phyloP scores from a whole-genome alignment of 2,329 filamentous ascomycete genomes.

The Plectosphaerella cucumerina region DNA sequence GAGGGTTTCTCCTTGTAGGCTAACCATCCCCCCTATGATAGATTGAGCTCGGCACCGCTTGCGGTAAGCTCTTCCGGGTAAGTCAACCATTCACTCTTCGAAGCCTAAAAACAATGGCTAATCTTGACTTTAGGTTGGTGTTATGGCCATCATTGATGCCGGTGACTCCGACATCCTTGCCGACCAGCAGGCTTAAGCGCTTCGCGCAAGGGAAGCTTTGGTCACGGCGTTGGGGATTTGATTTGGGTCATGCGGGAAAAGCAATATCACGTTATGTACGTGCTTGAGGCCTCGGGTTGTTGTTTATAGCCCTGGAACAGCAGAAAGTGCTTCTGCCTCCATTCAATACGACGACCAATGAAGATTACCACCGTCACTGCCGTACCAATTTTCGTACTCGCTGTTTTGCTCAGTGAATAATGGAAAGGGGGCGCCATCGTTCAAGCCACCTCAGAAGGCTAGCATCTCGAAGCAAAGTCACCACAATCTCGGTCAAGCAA shows the following conservation, averaged over 20 bases:
- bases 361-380: neutral
- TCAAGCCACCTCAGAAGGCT: no score
- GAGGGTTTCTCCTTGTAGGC: constrained; percentile 64
- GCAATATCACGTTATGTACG: constrained; percentile 2
- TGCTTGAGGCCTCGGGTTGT: neutral
- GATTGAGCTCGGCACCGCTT: constrained; percentile 98
- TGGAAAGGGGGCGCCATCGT: no score
- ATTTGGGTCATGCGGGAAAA: constrained; percentile 6
- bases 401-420: no score
- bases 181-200: constrained; percentile 61
- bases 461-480: no score
- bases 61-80: constrained; percentile 71
- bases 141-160: constrained; percentile 94
- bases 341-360: constrained; percentile 1
- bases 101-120: neutral
- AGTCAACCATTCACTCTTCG: neutral
- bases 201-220: constrained; percentile 5
- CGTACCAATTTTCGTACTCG: no score
- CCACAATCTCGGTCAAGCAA: no score
- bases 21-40: constrained; percentile 52
- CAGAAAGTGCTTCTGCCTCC: neutral
- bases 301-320: neutral
- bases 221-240: constrained; percentile 39
- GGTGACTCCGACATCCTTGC: constrained; percentile 97
- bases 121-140: constrained; percentile 46